A percentile compares a stretch with the other conserved stretches of the same genome.
Conservation (phyloP, 345 rosid species). For the Lagerstroemia speciosa region DNA sequence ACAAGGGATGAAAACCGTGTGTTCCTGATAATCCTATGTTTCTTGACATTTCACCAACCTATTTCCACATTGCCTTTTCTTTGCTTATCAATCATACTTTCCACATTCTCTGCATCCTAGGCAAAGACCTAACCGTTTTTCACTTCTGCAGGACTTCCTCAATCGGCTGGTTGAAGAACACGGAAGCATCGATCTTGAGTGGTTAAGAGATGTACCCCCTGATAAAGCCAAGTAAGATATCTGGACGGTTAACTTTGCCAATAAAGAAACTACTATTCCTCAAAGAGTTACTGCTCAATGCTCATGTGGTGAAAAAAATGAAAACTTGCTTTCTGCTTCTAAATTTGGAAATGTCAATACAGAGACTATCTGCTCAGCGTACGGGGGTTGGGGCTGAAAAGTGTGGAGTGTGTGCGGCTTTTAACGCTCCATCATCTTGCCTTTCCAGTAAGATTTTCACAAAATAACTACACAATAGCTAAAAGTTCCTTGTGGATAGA, state of each 20-base stretch:
- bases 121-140: background rate
- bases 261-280: background rate
- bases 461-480: slow-evolving; percentile 8
- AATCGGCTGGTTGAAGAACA: slow-evolving; percentile 60
- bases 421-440: slow-evolving; percentile 88
- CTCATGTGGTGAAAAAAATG: background rate
- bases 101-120: background rate
- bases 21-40: background rate
- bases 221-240: slow-evolving; percentile 66
- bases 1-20: background rate
- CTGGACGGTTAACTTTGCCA: background rate
- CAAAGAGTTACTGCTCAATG: background rate
- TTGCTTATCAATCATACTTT: background rate
- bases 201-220: slow-evolving; percentile 73
- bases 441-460: slow-evolving; percentile 61
- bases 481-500: background rate
- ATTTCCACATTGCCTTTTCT: background rate
- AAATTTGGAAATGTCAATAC: slow-evolving; percentile 16
- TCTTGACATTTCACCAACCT: background rate
- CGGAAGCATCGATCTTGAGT: slow-evolving; percentile 73
- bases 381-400: slow-evolving; percentile 81
- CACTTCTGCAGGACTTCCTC: slow-evolving; percentile 65
- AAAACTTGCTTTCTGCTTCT: background rate
- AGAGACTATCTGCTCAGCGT: slow-evolving; percentile 84
- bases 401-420: slow-evolving; percentile 93